Percentiles rank a stretch among this genome's conserved stretches.
Evolutionary conservation across 139 green algal genomes (phyloP).

Genomic region (Chlorella sorokiniana): DNA sequence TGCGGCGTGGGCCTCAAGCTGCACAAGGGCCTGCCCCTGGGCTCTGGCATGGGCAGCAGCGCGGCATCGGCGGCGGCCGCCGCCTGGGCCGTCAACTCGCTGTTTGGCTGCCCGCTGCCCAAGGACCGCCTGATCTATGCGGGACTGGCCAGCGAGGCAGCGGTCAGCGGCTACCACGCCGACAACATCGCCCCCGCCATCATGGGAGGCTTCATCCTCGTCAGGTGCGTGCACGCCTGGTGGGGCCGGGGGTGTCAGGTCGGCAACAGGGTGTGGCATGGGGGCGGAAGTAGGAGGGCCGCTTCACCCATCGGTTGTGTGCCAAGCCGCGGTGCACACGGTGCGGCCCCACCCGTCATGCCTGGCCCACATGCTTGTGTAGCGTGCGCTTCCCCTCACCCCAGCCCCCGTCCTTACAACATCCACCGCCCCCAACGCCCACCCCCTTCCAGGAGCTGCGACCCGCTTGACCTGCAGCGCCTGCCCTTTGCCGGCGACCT

Average conservation of each 20-base stretch:
- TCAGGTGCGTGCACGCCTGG: slow-evolving; percentile 70
- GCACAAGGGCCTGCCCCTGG: slow-evolving; percentile 93
- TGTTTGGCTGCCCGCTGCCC: slow-evolving; percentile 86
- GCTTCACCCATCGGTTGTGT: no score
- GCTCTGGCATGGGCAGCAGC: slow-evolving; percentile 89
- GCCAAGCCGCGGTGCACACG: no score
- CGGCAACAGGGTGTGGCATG: no score
- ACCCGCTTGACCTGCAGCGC: slow-evolving; percentile 75
- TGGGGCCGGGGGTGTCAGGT: no score
- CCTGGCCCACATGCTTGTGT: no score
- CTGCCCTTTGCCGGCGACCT: slow-evolving; percentile 61
- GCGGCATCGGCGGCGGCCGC: slow-evolving; percentile 90
- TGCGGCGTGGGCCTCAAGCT: slow-evolving; percentile 84
- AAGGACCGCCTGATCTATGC: slow-evolving; percentile 83
- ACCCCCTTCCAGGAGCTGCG: slow-evolving; percentile 49
- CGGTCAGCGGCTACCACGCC: slow-evolving; percentile 95
- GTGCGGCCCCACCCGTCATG: no score
- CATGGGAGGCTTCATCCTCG: slow-evolving; percentile 93
- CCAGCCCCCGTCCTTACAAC: slow-evolving; percentile 30
- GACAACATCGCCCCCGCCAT: slow-evolving; percentile 95
- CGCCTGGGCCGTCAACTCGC: slow-evolving; percentile 86
- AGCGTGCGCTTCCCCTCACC: background rate
- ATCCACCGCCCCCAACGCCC: background rate
- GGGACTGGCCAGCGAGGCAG: slow-evolving; percentile 84
- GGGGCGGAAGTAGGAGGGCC: no score